These are phyloP conservation scores for Aspergillus sp. DNA, from an alignment of 2,329 filamentous ascomycete genomes.

Conservation along the genomic window DNA sequence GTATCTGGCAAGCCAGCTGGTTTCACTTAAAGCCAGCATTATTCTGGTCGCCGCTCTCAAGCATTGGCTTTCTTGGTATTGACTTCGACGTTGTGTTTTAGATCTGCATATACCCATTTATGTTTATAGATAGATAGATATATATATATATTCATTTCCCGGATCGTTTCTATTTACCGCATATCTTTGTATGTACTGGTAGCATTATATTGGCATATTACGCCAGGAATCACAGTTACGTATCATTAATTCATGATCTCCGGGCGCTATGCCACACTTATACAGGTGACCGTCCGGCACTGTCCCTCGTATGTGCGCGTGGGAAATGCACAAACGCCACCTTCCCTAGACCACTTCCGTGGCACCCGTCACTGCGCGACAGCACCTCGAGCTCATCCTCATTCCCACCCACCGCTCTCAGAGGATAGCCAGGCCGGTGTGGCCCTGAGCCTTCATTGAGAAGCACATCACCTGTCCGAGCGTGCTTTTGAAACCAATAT, in stretches of 20 bases:
- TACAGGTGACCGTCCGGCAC: not conserved
- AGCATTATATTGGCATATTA: not conserved
- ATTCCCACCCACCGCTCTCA: not conserved
- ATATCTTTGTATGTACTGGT: not conserved
- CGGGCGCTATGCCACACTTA: not conserved
- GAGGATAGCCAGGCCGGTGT: not conserved
- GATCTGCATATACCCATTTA: not conserved
- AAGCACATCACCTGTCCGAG: not conserved
- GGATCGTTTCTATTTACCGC: not conserved
- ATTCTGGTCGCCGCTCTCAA: not conserved
- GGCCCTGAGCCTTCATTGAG: not conserved
- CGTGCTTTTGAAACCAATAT: conserved; percentile 9
- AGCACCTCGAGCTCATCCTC: conserved; percentile 1
- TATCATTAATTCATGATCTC: not conserved
- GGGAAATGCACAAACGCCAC: not conserved
- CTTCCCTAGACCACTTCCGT: not conserved
- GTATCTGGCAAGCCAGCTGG: not conserved
- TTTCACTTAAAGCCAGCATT: not conserved
- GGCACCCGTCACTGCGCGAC: not conserved
- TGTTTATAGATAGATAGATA: not conserved
- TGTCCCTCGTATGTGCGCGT: conserved; percentile 4
- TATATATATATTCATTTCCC: no score
- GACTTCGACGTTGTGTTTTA: not conserved
- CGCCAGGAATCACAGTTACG: not conserved
- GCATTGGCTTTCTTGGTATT: not conserved